These are phyloP conservation scores for Pleurotus tuber-regium DNA, from an alignment of 768 basidiomycete species.

Conservation along the genomic window DNA sequence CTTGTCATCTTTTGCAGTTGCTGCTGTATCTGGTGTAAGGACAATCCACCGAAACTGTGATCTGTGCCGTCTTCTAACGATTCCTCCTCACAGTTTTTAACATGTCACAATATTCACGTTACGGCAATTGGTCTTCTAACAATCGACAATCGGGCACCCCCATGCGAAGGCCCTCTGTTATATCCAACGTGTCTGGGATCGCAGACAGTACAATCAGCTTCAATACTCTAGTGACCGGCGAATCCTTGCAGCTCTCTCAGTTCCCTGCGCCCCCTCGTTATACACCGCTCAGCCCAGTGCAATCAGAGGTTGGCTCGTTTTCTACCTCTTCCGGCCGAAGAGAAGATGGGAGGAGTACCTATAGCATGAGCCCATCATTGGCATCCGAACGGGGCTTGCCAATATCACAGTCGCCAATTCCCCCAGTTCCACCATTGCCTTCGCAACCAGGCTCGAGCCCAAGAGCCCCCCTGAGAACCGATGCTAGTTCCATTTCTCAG, in stretches of 20 bases:
- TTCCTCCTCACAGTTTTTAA: neutral
- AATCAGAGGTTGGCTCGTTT: slow-evolving; percentile 28
- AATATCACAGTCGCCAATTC: slow-evolving; percentile 8
- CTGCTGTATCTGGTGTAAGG: too few species aligned
- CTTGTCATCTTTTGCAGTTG: neutral
- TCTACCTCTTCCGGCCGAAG: slow-evolving; percentile 18
- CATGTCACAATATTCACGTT: slow-evolving; percentile 9
- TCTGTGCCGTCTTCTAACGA: too few species aligned
- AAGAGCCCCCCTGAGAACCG: slow-evolving; percentile 2
- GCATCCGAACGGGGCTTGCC: slow-evolving; percentile 15
- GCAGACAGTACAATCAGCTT: slow-evolving; percentile 57
- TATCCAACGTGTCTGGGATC: slow-evolving; percentile 54
- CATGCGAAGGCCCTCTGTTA: slow-evolving; percentile 32
- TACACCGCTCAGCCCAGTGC: slow-evolving; percentile 40
- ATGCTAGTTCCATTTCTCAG: slow-evolving; percentile 14
- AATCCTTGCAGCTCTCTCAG: slow-evolving; percentile 38
- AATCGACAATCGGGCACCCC: neutral
- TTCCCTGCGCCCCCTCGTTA: slow-evolving; percentile 55
- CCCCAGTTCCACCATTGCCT: slow-evolving; percentile 14
- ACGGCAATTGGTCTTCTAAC: slow-evolving; percentile 2
- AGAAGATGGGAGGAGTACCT: slow-evolving; percentile 16
- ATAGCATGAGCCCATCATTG: slow-evolving; percentile 21
- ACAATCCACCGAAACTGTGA: too few species aligned
- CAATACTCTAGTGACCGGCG: slow-evolving; percentile 25
- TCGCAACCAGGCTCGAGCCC: slow-evolving; percentile 4